phyloP scores from a whole-genome alignment of 306 rosid genomes.

The Cicer cuneatum region DNA sequence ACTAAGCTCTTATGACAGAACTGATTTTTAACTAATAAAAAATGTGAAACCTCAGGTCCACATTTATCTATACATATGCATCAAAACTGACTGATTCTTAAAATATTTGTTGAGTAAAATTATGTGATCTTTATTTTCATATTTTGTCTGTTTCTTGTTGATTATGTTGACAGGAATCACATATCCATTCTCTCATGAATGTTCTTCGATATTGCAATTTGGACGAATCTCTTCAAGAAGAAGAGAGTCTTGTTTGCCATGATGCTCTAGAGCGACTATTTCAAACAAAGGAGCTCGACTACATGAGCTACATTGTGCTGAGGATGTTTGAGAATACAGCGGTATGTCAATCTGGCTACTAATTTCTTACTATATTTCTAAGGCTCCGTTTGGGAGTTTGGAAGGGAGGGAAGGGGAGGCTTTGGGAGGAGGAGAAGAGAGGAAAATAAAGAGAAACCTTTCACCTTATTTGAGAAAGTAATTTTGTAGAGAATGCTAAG shows the following conservation, averaged over 20 bases:
- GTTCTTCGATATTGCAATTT: conserved; percentile 95
- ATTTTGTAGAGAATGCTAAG: no score
- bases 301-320: conserved; percentile 91
- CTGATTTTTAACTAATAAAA: conserved; percentile 24
- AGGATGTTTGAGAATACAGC: conserved; percentile 95
- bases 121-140: conserved; percentile 22
- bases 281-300: conserved; percentile 91
- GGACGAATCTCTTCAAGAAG: conserved; percentile 93
- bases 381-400: no score
- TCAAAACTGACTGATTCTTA: conserved; percentile 11
- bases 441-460: no score
- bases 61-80: conserved; percentile 31
- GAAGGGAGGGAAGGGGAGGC: no score
- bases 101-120: background rate
- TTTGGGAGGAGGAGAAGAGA: no score
- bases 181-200: conserved; percentile 94
- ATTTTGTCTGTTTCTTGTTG: conserved; percentile 19
- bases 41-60: conserved; percentile 23
- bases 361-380: background rate
- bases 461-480: no score
- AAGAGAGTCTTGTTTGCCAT: conserved; percentile 74
- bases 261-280: conserved; percentile 73
- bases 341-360: conserved; percentile 56
- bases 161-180: conserved; percentile 80
- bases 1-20: background rate